Evolutionary conservation across 208 protist species (phyloP), one percentile per base, ranked within the genome.

Genomic region (Hexamita inflata): DNA sequence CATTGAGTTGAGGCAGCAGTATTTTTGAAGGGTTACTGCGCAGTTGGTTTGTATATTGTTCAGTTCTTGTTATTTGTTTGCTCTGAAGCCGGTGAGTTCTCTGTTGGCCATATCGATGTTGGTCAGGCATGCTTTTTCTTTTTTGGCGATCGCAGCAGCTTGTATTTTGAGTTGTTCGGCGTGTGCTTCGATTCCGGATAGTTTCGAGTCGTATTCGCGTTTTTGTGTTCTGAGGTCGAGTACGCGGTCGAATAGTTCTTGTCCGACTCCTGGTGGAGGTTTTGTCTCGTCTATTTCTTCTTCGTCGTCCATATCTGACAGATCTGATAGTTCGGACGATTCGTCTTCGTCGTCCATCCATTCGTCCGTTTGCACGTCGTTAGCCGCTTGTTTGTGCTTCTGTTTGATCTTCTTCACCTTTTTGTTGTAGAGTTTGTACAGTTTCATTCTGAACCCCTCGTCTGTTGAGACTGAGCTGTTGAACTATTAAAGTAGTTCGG

Each of bases 351-450:
- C 64, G n/a, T 57, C 64, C 32, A 45, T 45, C 11, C 9, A 70
- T 42, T 70, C 64, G 64, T 70, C 64, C n/a, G 35, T n/a, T n/a
- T n/a, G n/a, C n/a, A n/a, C n/a, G n/a, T n/a, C n/a, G n/a, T n/a
- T n/a, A n/a, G n/a, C n/a, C n/a, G n/a, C n/a, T n/a, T n/a, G n/a
- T n/a, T n/a, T n/a, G n/a, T n/a, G n/a, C n/a, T n/a, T n/a, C n/a
- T n/a, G n/a, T n/a, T n/a, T n/a, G n/a, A n/a, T n/a, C n/a, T n/a
- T n/a, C n/a, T n/a, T n/a, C n/a, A n/a, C n/a, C 35, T 70, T 70
- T 49, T 70, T 70, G 38, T n/a, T 70, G n/a, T 70, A 70, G 4
- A 70, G 9, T 49, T 70, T 70, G 64, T 45, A 11, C 38, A 70
- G 38, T 45, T 70, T 70, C 15, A 34, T 57, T n/a, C 64, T 40